Evolutionary conservation across 179 eudicot species (phyloP), one percentile per base, ranked within the genome.

Genomic region (Carnegiea gigantea): DNA sequence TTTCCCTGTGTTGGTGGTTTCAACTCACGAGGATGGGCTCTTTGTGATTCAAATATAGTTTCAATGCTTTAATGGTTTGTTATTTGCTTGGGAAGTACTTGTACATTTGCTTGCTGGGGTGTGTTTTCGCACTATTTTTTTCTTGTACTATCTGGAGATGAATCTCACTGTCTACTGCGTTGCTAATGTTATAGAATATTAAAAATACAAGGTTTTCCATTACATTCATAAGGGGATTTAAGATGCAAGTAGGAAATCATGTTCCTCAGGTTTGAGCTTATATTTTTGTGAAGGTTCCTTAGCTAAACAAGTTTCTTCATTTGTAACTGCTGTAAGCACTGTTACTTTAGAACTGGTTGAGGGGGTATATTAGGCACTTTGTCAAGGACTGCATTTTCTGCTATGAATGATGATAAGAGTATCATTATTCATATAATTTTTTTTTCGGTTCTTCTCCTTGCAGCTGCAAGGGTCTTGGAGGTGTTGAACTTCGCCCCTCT

Each of bases 381-480:
- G 14, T 13, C n/a, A 54, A 54, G 2, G 14, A 62, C 10, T 62
- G 30, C 30, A 7, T 62, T 23, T 15, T n/a, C 28, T 62, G 0
- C 68, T 62, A 7, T n/a, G 10, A 62, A 10, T 62, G 26, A 23
- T 62, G 71, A 24, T 30, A 10, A 36, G 40, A 33, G 9, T 30
- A 11, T 11, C 17, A 67, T 28, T 70, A 15, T 15, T 36, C 46
- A 18, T 30, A 7, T 70, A 17, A 0, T 26, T 33, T 4, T 18
- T 6, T 30, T 17, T 70, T 4, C 5, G 15, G 23, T 70, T 70
- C 11, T 33, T 70, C n/a, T 70, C 44, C 9, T 77, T 23, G 54
- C 87, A 94, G 98, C 98, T 82, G 89, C 89, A 28, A 87, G 89
- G 70, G 97, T 97, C 20, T 86, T 92, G 33, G 87, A 89, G 67